phyloP scores from a whole-genome alignment of 768 basidiomycete species.

The Termitomyces sp. region DNA sequence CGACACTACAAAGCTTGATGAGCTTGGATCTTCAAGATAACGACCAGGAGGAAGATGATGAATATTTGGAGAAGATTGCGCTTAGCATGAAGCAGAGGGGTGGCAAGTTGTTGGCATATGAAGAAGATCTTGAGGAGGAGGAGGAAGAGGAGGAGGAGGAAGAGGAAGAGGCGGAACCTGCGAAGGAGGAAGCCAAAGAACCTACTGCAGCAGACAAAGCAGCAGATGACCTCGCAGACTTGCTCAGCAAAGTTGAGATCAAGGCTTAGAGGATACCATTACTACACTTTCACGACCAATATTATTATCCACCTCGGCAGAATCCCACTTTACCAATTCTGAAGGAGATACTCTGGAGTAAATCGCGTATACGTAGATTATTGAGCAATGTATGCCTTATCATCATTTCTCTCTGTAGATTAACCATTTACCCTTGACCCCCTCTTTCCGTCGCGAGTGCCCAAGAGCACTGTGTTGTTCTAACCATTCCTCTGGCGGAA shows the following conservation, averaged over 20 bases:
- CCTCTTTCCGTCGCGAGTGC: constrained; percentile 54
- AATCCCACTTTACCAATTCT: not conserved
- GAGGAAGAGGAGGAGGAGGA: constrained; percentile 55
- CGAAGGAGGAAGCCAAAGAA: constrained; percentile 18
- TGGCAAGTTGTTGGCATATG: constrained; percentile 60
- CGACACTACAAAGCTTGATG: constrained; percentile 54
- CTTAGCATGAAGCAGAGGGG: constrained; percentile 57
- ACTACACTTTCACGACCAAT: not conserved
- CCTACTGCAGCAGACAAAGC: constrained; percentile 21
- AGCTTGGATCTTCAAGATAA: constrained; percentile 88
- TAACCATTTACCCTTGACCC: constrained; percentile 53
- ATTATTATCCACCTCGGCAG: not conserved
- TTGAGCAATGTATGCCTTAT: not conserved
- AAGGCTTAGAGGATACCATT: constrained; percentile 15
- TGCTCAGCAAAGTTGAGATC: constrained; percentile 62
- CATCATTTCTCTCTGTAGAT: constrained; percentile 44
- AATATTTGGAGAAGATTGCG: constrained; percentile 48
- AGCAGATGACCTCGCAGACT: constrained; percentile 58
- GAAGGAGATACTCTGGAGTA: not conserved
- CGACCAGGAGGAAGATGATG: constrained; percentile 76
- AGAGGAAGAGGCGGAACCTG: constrained; percentile 23
- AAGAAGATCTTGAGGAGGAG: constrained; percentile 83
- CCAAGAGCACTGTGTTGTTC: constrained; percentile 33
- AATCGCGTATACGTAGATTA: constrained; percentile 3
- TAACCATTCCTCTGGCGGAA: constrained; percentile 52